Conservation (phyloP, 495 filamentous ascomycete genomes). For the Lophiotrema nucula region DNA sequence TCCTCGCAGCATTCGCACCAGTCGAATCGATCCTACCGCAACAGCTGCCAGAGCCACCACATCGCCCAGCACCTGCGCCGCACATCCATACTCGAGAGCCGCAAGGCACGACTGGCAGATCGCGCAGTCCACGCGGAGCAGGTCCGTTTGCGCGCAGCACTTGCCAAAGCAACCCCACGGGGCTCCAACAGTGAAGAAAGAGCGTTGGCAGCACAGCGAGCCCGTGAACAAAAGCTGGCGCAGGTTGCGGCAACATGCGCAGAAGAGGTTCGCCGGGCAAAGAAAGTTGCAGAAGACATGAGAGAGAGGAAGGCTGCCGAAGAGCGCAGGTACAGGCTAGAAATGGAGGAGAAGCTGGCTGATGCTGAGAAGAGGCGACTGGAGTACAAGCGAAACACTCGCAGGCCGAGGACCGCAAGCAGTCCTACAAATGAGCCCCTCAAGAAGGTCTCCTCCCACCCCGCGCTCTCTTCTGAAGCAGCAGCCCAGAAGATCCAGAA, state of each 20-base stretch:
- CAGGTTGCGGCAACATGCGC: conserved; percentile 93
- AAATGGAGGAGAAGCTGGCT: conserved; percentile 86
- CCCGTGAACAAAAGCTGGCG: conserved; percentile 85
- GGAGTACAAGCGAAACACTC: conserved; percentile 48
- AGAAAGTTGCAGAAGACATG: conserved; percentile 87
- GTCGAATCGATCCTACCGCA: conserved; percentile 62
- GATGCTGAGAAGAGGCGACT: conserved; percentile 75
- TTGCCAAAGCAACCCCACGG: conserved; percentile 73
- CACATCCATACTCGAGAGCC: conserved; percentile 85
- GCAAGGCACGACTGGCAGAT: conserved; percentile 90
- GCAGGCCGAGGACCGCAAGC: conserved; percentile 64
- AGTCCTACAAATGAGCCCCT: conserved; percentile 60
- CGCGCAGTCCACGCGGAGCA: conserved; percentile 94
- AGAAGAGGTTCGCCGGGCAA: conserved; percentile 90
- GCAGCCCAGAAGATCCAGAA: conserved; percentile 74
- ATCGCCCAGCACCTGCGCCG: conserved; percentile 88
- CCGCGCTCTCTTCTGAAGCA: conserved; percentile 44
- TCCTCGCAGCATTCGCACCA: conserved; percentile 80
- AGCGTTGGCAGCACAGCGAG: conserved; percentile 84
- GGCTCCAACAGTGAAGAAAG: conserved; percentile 69
- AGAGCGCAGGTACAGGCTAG: conserved; percentile 56
- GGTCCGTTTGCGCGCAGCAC: conserved; percentile 85
- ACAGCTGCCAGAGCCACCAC: conserved; percentile 70
- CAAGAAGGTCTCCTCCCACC: conserved; percentile 18
- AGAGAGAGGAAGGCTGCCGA: conserved; percentile 89